Base-by-base conservation (phyloP, 257 asterid genomes). In the Anisodus acutangulus region DNA sequence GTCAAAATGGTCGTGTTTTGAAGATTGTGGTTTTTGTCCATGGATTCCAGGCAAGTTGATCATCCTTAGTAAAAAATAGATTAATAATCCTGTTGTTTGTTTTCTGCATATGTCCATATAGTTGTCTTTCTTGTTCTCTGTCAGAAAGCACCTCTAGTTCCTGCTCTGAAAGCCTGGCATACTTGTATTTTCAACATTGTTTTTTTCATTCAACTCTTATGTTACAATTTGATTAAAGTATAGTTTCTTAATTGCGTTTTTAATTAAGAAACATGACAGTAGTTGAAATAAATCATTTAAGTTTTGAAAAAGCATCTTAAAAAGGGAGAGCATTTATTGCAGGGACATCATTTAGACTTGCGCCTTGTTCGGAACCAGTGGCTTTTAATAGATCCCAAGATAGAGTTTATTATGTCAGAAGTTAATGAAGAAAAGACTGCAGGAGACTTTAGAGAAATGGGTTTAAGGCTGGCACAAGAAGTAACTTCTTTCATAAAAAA, bases 391-490 rank as follows among this genome's bases (percentile, higher is more conserved):
- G 98, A 94, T 84, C 98, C 99, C 19, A 95, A 92, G 91, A 90
- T 86, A 78, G 98, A 97, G 83, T 89, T 90, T 89, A 93, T 97
- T 67, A 95, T 97, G 98, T 97, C 98, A 10, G 97, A 95, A 90
- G 92, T 87, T 15, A 95, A 97, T 82, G 98, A 97, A 87, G 99
- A 97, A 86, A 97, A 95, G 91, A 97, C 99, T 13, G 91, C 97
- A 51, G 98, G 97, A 54, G 99, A 97, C 88, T 93, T 95, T 70
- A 90, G 98, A 89, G 99, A 95, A 90, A 97, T 97, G 98, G 98
- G 99, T 57, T 92, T 89, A 57, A 91, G 98, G 88, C 91, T 97
- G 57, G 98, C 99, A 16, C 91, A 95, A 89, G 98, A 97, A 91
- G 97, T 97, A 54, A 95, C 93, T 26, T 86, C 98, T 37, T 97